These are phyloP conservation scores for Mucor racemosus DNA, from an alignment of 371 early-diverging fungal genomes.

Conservation along the genomic window DNA sequence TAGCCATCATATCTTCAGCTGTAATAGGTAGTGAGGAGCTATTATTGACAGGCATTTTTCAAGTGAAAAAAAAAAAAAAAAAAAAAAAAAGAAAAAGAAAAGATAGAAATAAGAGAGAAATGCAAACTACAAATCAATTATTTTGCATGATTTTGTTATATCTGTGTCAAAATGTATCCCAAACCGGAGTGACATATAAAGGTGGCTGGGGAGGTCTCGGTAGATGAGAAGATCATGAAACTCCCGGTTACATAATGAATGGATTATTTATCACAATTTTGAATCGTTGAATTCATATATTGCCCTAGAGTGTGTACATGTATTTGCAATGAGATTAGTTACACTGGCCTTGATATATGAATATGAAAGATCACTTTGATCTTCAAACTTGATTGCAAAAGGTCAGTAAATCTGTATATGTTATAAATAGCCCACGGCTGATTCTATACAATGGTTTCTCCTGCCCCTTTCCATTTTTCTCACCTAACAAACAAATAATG, in stretches of 20 bases:
- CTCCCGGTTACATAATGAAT: background rate
- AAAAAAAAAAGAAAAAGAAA: background rate
- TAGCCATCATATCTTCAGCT: conserved; percentile 20
- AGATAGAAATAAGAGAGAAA: background rate
- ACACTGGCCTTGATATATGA: too few species aligned
- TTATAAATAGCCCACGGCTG: background rate
- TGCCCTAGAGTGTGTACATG: too few species aligned
- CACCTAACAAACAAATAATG: background rate
- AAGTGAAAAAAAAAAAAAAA: background rate
- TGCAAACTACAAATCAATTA: background rate
- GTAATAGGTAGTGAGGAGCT: background rate
- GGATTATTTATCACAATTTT: too few species aligned
- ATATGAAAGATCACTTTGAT: too few species aligned
- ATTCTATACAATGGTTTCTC: background rate
- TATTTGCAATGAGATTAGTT: too few species aligned
- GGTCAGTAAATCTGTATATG: background rate
- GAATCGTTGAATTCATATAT: too few species aligned
- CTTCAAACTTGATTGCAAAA: background rate
- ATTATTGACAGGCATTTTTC: conserved; percentile 1
- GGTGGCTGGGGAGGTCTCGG: conserved; percentile 6
- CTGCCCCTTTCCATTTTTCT: background rate
- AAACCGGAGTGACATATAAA: background rate
- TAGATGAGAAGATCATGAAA: background rate
- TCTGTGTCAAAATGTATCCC: background rate
- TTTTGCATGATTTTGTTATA: background rate